Base-by-base conservation (phyloP, 495 filamentous ascomycete genomes). In the Penicillium waksmanii region DNA sequence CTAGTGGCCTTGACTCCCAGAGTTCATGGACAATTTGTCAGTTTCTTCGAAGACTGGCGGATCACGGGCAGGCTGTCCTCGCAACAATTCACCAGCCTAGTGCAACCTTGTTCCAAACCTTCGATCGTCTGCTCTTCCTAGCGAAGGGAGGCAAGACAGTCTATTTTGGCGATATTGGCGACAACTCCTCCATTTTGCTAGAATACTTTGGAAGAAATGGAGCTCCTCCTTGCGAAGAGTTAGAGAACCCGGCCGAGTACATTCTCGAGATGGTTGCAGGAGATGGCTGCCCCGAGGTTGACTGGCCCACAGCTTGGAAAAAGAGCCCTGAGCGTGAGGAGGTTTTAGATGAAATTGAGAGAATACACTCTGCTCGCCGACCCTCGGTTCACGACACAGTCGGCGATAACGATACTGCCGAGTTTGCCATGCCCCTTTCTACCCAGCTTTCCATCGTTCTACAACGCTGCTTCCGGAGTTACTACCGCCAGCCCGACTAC, bases 61-160 rank as follows among this genome's bases (percentile, higher is more conserved):
- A 91, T 72, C 86, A 84, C 61, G 92, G 92, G 17, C 91, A 96
- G 69, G 92, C 93, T 42, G 87, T 97, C 62, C 84, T 97, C 7
- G 92, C 89, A 65, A 96, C 93, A 3, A 97, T 98, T 55, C 94
- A 98, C 72, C 94, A 98, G 70, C 92, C 92, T 1, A 93, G 89
- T 2, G 91, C 91, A 33, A 86, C 93, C 69, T 80, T 98, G 44
- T 96, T 98, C 77, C 89, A 96, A 67, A 84, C 89, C 46, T 98
- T 98, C 66, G 93, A 98, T 70, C 85, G 90, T 18, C 78, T 98
- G 10, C 78, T 96, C 17, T 93, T 96, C 76, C 78, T 96, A 36
- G 86, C 86, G 3, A 87, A 85, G 54, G 92, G 91, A 33, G 93
- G 93, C 31, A 84, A 80, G 59, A 91, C 91, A 0, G 89, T 96